Evolutionary conservation across 2,329 filamentous ascomycete species (phyloP), one percentile per base, ranked within the genome.

Genomic region (Ophiostoma ips): DNA sequence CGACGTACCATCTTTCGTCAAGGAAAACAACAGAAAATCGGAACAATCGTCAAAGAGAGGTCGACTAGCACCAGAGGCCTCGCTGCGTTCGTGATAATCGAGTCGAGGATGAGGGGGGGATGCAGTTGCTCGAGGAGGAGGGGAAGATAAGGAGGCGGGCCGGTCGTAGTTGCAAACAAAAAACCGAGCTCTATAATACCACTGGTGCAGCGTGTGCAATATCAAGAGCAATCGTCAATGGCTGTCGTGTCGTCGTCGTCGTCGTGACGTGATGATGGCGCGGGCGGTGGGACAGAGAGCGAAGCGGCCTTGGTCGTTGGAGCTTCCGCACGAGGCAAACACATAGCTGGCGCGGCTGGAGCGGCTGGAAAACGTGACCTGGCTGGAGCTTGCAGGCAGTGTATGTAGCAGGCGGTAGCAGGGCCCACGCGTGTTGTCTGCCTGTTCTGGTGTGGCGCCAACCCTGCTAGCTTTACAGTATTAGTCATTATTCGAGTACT

Each of bases 341-440:
- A 60, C 61, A 60, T 56, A 61, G 61, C 60, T 63, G 61, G 61
- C 61, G 61, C 58, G 61, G 61, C 59, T 55, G 49, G 55, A 52
- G 61, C 58, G 61, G 61, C 59, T 55, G 49, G 55, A 52, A 55
- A 55, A 56, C 55, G 55, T 56, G 55, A 56, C 55, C 53, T 50
- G 46, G 46, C 30, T 16, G 21, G 31, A 36, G 38, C 36, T 45
- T 33, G 41, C 15, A 33, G 31, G 10, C 19, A 24, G 35, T 30
- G 43, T 24, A 41, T 40, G 11, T 11, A 24, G 18, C 11, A 18
- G 21, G 9, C 18, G 18, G 18, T 40, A 40, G 37, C 18, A 21
- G 41, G 51, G 48, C 50, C 51, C 51, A 41, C 51, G 51, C 49
- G 49, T 52, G 43, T 33, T 44, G 51, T 46, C 50, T 52, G 50